Conservation (phyloP, 441 rosid genomes). For the Mallotus repandus region DNA sequence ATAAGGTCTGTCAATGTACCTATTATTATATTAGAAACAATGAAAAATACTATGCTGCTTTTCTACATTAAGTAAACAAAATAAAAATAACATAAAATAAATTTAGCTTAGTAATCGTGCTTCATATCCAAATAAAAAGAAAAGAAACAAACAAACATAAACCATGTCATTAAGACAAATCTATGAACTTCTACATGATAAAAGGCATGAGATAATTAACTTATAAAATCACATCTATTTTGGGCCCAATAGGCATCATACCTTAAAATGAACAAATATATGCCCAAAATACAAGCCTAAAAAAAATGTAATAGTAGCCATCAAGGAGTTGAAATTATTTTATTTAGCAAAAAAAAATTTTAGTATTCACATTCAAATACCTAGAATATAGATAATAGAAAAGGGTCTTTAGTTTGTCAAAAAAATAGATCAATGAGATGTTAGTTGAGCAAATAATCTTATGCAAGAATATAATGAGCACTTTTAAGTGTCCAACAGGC, state of each 20-base stretch:
- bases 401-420: not conserved
- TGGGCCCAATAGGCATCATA: slow-evolving; percentile 21
- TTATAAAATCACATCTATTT: not conserved
- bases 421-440: not conserved
- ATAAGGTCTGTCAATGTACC: slow-evolving; percentile 26
- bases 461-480: not conserved
- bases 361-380: slow-evolving; percentile 7
- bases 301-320: slow-evolving; percentile 57
- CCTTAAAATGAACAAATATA: slow-evolving; percentile 50
- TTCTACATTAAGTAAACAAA: not conserved
- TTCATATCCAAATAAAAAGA: too few species aligned
- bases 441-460: not conserved
- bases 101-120: too few species aligned
- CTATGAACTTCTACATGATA: not conserved
- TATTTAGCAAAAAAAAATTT: slow-evolving; percentile 10
- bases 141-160: not conserved
- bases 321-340: slow-evolving; percentile 44
- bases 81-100: too few species aligned
- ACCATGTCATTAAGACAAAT: not conserved
- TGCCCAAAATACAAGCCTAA: slow-evolving; percentile 64
- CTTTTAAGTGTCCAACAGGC: not conserved
- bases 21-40: not conserved
- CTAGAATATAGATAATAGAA: not conserved
- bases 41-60: not conserved
- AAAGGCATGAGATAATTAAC: not conserved